Percentiles rank a stretch among this genome's conserved stretches.
Evolutionary conservation across 495 filamentous ascomycete genomes (phyloP).

Genomic region (Ascodesmis nigricans): DNA sequence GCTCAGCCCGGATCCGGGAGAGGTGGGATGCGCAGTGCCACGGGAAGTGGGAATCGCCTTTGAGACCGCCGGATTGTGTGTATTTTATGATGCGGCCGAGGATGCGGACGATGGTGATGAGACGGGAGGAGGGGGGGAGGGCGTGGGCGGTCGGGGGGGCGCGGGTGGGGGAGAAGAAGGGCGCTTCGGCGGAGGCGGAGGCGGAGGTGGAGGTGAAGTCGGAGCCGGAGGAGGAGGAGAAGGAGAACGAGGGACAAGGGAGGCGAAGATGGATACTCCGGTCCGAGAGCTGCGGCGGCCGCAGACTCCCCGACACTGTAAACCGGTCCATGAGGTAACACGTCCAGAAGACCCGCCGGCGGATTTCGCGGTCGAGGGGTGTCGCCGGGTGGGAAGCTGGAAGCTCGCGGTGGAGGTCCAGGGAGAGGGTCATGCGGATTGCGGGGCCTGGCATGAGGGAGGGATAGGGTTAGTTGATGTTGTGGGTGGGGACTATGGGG

Average conservation of each 20-base stretch:
- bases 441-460: constrained; percentile 37
- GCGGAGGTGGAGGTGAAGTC: constrained; percentile 26
- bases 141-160: constrained; percentile 51
- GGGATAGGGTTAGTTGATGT: constrained; percentile 6
- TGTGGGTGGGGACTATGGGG: background rate
- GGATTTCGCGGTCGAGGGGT: constrained; percentile 44
- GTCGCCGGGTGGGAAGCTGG: constrained; percentile 34
- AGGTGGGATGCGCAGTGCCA: constrained; percentile 71
- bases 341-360: constrained; percentile 59
- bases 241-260: constrained; percentile 23
- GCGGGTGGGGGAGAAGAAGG: constrained; percentile 37
- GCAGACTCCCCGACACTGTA: constrained; percentile 51
- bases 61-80: constrained; percentile 61
- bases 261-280: constrained; percentile 49
- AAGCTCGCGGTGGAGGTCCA: constrained; percentile 52
- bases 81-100: constrained; percentile 68
- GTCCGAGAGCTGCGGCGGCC: constrained; percentile 53
- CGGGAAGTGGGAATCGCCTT: constrained; percentile 70
- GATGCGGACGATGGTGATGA: constrained; percentile 65
- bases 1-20: constrained; percentile 63
- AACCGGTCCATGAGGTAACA: constrained; percentile 69
- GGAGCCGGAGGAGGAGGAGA: constrained; percentile 35
- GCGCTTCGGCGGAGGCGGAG: constrained; percentile 34
- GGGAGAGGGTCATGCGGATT: constrained; percentile 56
- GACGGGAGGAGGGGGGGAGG: constrained; percentile 46